phyloP scores from a whole-genome alignment of 2,329 filamentous ascomycete species.

The Neophaeococcomyces aloes region DNA sequence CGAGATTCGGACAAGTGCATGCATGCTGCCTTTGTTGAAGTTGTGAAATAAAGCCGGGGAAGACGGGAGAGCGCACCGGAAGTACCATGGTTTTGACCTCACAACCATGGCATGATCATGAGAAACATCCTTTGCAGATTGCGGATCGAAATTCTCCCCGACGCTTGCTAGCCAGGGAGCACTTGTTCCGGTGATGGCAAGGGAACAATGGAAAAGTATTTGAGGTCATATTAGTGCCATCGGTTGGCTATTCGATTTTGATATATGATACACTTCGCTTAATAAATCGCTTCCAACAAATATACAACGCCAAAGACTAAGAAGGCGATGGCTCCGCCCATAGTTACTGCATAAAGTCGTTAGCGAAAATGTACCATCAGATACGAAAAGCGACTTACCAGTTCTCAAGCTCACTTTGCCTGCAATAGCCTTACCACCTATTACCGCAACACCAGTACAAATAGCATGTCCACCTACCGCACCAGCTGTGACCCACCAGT shows the following conservation, averaged over 20 bases:
- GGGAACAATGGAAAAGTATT: neutral
- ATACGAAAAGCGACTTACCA: conserved; percentile 53
- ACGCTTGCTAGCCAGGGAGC: too few species aligned
- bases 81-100: too few species aligned
- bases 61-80: too few species aligned
- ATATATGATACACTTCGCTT: conserved; percentile 11
- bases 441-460: conserved; percentile 82
- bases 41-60: too few species aligned
- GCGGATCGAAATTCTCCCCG: too few species aligned
- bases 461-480: conserved; percentile 76
- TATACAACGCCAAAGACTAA: conserved; percentile 88
- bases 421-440: conserved; percentile 85
- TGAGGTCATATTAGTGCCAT: too few species aligned
- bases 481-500: conserved; percentile 95
- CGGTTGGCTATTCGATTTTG: neutral
- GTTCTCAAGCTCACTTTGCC: conserved; percentile 90
- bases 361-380: conserved; percentile 12
- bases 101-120: too few species aligned
- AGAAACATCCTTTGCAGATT: too few species aligned
- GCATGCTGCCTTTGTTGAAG: too few species aligned
- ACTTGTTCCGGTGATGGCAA: neutral
- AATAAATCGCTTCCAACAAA: conserved; percentile 64
- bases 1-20: too few species aligned
- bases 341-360: conserved; percentile 55
- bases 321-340: conserved; percentile 85